These are phyloP conservation scores for Ophiognomonia clavigignenti-juglandacearum DNA, from an alignment of 2,329 filamentous ascomycete species.

Conservation along the genomic window DNA sequence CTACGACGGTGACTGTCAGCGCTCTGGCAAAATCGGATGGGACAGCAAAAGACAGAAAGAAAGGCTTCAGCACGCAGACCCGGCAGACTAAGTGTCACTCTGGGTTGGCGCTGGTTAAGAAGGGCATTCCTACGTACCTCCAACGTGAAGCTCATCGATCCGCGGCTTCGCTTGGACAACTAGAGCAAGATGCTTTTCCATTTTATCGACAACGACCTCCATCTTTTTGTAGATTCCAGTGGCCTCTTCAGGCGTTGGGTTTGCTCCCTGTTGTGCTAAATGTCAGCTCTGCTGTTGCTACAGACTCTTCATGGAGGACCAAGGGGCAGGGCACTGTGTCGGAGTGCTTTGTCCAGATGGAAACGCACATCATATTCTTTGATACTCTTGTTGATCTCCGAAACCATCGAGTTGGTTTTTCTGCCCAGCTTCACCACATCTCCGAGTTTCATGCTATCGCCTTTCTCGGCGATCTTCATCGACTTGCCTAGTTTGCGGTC, in stretches of 20 bases:
- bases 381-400: conserved; percentile 23
- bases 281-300: too few relatives aligned
- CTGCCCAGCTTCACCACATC: conserved; percentile 24
- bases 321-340: background rate
- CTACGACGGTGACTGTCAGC: conserved; percentile 5
- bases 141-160: conserved; percentile 12
- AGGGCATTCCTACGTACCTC: conserved; percentile 3
- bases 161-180: conserved; percentile 19
- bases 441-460: conserved; percentile 18
- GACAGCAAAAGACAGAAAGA: too few relatives aligned
- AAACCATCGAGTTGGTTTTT: conserved; percentile 24
- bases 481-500: conserved; percentile 24
- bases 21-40: too few relatives aligned
- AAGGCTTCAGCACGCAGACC: too few relatives aligned
- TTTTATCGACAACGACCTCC: conserved; percentile 19
- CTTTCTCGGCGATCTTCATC: conserved; percentile 23
- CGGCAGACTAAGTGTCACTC: too few relatives aligned
- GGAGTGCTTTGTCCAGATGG: too few relatives aligned
- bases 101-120: background rate
- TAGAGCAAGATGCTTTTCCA: conserved; percentile 21
- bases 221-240: conserved; percentile 20
- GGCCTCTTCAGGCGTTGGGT: conserved; percentile 19
- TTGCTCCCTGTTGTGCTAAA: conserved; percentile 9
- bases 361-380: conserved; percentile 22
- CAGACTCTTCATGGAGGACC: background rate